A percentile compares a stretch with the other conserved stretches of the same genome.
These are phyloP conservation scores for Capronia epimyces DNA, from an alignment of 2,329 filamentous ascomycete species.

Conservation along the genomic window DNA sequence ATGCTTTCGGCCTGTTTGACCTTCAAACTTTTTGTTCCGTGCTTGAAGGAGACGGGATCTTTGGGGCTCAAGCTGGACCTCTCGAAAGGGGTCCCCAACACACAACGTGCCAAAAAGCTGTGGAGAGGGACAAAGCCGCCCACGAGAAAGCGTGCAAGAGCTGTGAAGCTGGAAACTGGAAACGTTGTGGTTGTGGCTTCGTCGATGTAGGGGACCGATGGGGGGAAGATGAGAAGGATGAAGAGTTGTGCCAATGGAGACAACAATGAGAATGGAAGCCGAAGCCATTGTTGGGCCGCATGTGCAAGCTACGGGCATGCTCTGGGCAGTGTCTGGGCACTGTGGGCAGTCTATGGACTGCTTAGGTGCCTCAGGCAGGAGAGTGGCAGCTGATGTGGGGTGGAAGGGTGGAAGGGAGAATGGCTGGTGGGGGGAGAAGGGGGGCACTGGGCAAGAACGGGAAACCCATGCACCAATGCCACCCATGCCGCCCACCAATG, in stretches of 20 bases:
- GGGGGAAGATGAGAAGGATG: conserved; percentile 3
- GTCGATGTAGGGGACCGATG: not conserved
- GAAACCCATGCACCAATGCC: not conserved
- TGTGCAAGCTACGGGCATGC: conserved; percentile 2
- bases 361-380: not conserved
- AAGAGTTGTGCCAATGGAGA: not conserved
- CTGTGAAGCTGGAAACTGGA: not conserved
- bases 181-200: not conserved
- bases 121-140: conserved; percentile 8
- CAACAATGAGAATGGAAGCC: not conserved
- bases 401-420: not conserved
- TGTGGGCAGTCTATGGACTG: not conserved
- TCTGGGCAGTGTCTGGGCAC: not conserved
- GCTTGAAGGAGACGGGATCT: not conserved
- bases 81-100: not conserved
- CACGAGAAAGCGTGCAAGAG: conserved; percentile 16
- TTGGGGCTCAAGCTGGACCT: not conserved
- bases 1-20: not conserved
- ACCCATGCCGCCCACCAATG: not conserved
- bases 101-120: conserved; percentile 3
- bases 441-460: no score
- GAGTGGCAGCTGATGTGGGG: not conserved
- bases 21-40: not conserved
- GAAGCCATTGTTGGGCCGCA: not conserved
- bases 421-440: conserved; percentile 3